Percentiles rank a stretch among this genome's conserved stretches.
Evolutionary conservation across 306 rosid genomes (phyloP).

Genomic region (Glycine latifolia): DNA sequence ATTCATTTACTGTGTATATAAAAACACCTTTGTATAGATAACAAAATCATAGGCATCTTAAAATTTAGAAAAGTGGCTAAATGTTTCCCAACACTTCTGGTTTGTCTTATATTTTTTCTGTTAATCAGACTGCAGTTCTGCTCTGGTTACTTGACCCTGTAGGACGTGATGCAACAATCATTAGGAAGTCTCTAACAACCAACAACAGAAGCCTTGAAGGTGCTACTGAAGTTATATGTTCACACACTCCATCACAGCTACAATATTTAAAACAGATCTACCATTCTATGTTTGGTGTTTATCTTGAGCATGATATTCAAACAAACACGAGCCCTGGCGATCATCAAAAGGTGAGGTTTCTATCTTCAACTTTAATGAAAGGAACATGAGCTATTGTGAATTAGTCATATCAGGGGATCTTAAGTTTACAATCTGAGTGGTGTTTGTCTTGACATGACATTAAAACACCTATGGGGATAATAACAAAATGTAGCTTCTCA

Average conservation of each 20-base stretch:
- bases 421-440: constrained; percentile 42
- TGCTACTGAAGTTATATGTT: constrained; percentile 85
- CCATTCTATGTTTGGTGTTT: constrained; percentile 58
- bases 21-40: neutral
- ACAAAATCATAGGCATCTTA: constrained; percentile 1
- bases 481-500: constrained; percentile 43
- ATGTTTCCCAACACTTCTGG: neutral
- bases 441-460: constrained; percentile 52
- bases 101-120: neutral
- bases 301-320: constrained; percentile 67
- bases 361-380: neutral
- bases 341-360: constrained; percentile 65
- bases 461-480: constrained; percentile 55
- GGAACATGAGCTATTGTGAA: constrained; percentile 58
- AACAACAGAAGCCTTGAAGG: constrained; percentile 47
- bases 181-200: constrained; percentile 54
- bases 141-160: constrained; percentile 90
- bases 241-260: constrained; percentile 76
- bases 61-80: neutral
- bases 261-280: constrained; percentile 76
- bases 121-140: constrained; percentile 66
- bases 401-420: constrained; percentile 47
- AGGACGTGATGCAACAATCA: constrained; percentile 65
- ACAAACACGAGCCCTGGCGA: constrained; percentile 59
- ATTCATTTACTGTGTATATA: neutral